Evolutionary conservation across 1,284 basidiomycete genomes (phyloP).

Genomic region (Pseudozyma pruni): DNA sequence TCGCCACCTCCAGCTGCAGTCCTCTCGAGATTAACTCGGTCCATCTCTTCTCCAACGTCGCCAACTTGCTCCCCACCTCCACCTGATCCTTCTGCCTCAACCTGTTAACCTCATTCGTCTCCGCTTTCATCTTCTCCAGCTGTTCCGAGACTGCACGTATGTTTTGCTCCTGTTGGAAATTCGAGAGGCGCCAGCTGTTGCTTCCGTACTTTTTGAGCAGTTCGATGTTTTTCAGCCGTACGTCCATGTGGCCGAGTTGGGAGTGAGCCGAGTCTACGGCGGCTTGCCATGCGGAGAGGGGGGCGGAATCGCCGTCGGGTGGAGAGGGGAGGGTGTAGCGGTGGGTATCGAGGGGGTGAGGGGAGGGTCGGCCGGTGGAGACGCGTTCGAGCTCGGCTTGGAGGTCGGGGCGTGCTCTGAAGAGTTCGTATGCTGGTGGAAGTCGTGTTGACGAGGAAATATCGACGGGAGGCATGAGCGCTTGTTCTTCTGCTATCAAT

Average conservation of each 20-base stretch:
- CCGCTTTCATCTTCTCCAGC: constrained; percentile 17
- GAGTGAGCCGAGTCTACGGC: constrained; percentile 83
- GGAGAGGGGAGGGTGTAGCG: constrained; percentile 84
- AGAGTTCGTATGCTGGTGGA: constrained; percentile 77
- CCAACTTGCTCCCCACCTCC: constrained; percentile 79
- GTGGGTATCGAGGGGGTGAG: constrained; percentile 77
- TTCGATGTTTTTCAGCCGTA: constrained; percentile 84
- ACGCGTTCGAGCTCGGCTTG: constrained; percentile 59
- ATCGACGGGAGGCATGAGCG: constrained; percentile 71
- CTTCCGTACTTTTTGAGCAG: constrained; percentile 84
- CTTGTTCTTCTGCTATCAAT: constrained; percentile 77
- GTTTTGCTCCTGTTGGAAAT: constrained; percentile 58
- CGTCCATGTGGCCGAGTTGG: constrained; percentile 87
- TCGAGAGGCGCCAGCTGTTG: constrained; percentile 52
- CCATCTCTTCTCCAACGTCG: constrained; percentile 84
- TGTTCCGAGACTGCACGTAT: constrained; percentile 23
- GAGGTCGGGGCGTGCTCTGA: constrained; percentile 58
- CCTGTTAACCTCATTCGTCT: constrained; percentile 54
- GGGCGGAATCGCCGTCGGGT: constrained; percentile 73
- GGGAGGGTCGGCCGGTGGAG: constrained; percentile 70
- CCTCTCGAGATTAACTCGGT: constrained; percentile 86
- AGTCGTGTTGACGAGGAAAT: constrained; percentile 72
- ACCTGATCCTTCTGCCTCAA: constrained; percentile 71
- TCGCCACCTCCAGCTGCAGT: constrained; percentile 91
- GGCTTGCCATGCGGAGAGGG: constrained; percentile 80